Percentiles rank a stretch among this genome's conserved stretches.
Evolutionary conservation across 805 yeast species (phyloP).

Genomic region (Komagataella mondaviorum): DNA sequence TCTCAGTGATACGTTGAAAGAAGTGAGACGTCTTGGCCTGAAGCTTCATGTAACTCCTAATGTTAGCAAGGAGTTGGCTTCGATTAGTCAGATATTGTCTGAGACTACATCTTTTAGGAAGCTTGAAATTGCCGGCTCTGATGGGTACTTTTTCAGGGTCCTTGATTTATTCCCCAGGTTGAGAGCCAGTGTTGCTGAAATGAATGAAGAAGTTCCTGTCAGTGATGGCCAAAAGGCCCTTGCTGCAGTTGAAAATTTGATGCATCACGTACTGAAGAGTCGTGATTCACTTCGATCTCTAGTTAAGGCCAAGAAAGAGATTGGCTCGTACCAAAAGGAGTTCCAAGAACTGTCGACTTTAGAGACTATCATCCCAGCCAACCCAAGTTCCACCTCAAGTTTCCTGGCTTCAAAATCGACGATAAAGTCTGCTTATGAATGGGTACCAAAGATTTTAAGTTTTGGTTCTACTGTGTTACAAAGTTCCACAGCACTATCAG

Average conservation of each 20-base stretch:
- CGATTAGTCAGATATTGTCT: conserved; percentile 51
- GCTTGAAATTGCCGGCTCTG: conserved; percentile 24
- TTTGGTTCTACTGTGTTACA: not conserved
- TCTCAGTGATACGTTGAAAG: conserved; percentile 65
- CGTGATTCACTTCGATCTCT: conserved; percentile 28
- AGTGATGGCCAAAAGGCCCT: conserved; percentile 64
- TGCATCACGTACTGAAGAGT: conserved; percentile 40
- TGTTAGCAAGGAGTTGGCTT: conserved; percentile 45
- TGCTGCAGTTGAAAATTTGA: conserved; percentile 61
- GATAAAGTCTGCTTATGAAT: not conserved
- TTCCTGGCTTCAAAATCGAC: not conserved
- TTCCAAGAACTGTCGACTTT: conserved; percentile 2
- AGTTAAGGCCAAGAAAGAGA: conserved; percentile 3
- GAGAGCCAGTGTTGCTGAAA: conserved; percentile 45
- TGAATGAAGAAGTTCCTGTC: conserved; percentile 64
- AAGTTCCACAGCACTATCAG: not conserved
- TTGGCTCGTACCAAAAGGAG: conserved; percentile 4
- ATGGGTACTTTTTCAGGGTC: conserved; percentile 50
- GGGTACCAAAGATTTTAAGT: not conserved
- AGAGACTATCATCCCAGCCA: not conserved
- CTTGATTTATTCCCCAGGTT: conserved; percentile 74
- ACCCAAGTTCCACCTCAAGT: not conserved
- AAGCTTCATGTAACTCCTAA: conserved; percentile 53
- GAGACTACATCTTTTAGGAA: conserved; percentile 31
- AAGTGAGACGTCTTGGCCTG: conserved; percentile 65